These are phyloP conservation scores for Spongospora subterranea DNA, from an alignment of 208 protist species.

Conservation along the genomic window DNA sequence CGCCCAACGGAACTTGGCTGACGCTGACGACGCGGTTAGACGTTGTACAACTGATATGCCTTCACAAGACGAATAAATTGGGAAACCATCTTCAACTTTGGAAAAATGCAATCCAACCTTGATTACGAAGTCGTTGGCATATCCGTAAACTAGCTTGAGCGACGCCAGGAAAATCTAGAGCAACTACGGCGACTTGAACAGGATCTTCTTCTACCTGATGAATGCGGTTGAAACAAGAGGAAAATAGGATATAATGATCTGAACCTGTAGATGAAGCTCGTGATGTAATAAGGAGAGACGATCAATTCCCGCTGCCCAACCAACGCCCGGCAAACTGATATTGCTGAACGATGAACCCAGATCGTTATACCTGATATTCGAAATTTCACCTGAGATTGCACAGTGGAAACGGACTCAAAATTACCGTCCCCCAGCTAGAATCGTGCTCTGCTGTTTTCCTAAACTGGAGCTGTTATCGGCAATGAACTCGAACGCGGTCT, in stretches of 20 bases:
- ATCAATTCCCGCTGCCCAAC: background rate
- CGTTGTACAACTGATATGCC: background rate
- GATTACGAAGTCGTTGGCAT: background rate
- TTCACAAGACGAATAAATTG: too few relatives aligned
- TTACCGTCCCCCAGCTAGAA: background rate
- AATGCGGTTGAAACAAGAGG: too few relatives aligned
- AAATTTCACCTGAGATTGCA: too few relatives aligned
- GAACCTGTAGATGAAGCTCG: too few relatives aligned
- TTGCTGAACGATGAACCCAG: background rate
- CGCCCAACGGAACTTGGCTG: background rate
- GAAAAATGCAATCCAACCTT: too few relatives aligned
- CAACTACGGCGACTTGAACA: too few relatives aligned
- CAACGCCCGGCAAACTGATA: background rate
- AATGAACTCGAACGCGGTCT: background rate
- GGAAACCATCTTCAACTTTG: too few relatives aligned
- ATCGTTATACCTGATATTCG: too few relatives aligned
- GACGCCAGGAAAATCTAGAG: too few relatives aligned
- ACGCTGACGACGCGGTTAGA: background rate
- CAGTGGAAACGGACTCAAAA: too few relatives aligned
- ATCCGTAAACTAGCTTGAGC: background rate
- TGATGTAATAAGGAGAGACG: background rate
- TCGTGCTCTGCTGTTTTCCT: background rate
- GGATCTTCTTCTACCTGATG: too few relatives aligned
- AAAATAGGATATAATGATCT: too few relatives aligned
- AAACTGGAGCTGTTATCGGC: background rate